Evolutionary conservation across 164 flowering plant species (phyloP).

Genomic region (Aristolochia contorta): DNA sequence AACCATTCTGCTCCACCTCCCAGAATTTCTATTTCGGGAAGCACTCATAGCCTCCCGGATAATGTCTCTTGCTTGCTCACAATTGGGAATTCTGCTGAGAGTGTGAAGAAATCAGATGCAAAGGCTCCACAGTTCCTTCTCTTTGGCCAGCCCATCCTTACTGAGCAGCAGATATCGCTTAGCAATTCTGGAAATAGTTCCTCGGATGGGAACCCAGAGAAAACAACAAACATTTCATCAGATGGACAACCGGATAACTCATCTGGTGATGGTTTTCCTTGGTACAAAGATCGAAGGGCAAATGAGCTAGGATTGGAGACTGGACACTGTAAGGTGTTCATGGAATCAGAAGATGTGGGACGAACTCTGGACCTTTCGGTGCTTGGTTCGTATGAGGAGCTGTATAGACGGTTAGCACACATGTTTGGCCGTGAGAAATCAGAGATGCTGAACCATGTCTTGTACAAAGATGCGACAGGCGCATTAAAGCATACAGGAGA

Average conservation of each 20-base stretch:
- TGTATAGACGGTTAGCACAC: constrained; percentile 43
- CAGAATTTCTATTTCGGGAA: constrained; percentile 19
- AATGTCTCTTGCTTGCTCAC: constrained; percentile 66
- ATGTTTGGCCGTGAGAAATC: constrained; percentile 56
- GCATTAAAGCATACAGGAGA: constrained; percentile 56
- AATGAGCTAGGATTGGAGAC: constrained; percentile 33
- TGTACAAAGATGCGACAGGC: constrained; percentile 51
- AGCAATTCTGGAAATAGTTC: constrained; percentile 36
- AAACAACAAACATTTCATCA: constrained; percentile 14
- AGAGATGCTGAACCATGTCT: constrained; percentile 35
- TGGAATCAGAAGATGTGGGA: constrained; percentile 80
- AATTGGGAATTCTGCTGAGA: constrained; percentile 47
- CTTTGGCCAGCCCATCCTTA: constrained; percentile 82
- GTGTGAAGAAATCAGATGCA: constrained; percentile 29
- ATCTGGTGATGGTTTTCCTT: constrained; percentile 22
- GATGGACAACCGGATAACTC: constrained; percentile 26
- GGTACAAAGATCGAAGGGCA: constrained; percentile 18
- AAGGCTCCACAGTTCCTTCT: constrained; percentile 60
- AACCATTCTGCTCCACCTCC: constrained; percentile 16
- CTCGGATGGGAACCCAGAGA: constrained; percentile 35
- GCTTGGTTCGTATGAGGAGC: constrained; percentile 71
- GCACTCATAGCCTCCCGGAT: constrained; percentile 26
- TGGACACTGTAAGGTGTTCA: constrained; percentile 68
- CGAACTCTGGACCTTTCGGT: constrained; percentile 66
- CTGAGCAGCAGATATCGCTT: constrained; percentile 60